Conservation (phyloP, 306 rosid genomes). For the Phaseolus lunatus region DNA sequence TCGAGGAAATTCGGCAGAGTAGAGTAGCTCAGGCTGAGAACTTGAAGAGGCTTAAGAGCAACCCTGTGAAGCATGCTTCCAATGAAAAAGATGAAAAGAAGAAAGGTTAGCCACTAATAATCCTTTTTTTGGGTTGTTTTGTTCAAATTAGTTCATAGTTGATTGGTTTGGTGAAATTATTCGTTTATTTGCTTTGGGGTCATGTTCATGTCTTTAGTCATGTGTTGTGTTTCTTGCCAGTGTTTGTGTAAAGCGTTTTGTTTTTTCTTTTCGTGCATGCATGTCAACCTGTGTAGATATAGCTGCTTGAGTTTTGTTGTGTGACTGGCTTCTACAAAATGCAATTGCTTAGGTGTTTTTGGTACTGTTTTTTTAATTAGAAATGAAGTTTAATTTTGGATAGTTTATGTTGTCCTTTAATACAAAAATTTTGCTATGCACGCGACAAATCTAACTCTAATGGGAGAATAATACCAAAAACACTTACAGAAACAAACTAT, state of each 20-base stretch:
- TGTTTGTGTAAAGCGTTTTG: constrained; percentile 13
- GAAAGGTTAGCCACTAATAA: constrained; percentile 53
- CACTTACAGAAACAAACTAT: not conserved
- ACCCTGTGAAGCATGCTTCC: constrained; percentile 38
- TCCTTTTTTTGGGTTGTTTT: not conserved
- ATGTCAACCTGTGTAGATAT: not conserved
- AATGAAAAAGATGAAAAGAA: constrained; percentile 36
- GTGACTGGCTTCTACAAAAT: not conserved
- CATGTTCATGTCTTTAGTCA: constrained; percentile 1
- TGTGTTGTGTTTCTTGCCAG: constrained; percentile 1
- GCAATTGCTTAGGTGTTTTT: not conserved
- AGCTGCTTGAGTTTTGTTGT: not conserved
- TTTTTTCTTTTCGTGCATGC: not conserved
- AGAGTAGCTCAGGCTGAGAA: constrained; percentile 62
- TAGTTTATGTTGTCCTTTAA: not conserved
- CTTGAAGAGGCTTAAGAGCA: constrained; percentile 59
- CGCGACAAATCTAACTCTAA: not conserved
- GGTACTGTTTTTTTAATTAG: not conserved
- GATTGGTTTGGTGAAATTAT: constrained; percentile 30
- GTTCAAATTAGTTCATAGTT: constrained; percentile 7
- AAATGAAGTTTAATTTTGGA: not conserved
- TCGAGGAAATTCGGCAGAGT: constrained; percentile 72
- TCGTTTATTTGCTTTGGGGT: not conserved
- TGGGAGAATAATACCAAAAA: not conserved
- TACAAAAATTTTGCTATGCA: not conserved